These are phyloP conservation scores for Lactarius pseudohatsudake DNA, from an alignment of 768 basidiomycete species.

Conservation along the genomic window DNA sequence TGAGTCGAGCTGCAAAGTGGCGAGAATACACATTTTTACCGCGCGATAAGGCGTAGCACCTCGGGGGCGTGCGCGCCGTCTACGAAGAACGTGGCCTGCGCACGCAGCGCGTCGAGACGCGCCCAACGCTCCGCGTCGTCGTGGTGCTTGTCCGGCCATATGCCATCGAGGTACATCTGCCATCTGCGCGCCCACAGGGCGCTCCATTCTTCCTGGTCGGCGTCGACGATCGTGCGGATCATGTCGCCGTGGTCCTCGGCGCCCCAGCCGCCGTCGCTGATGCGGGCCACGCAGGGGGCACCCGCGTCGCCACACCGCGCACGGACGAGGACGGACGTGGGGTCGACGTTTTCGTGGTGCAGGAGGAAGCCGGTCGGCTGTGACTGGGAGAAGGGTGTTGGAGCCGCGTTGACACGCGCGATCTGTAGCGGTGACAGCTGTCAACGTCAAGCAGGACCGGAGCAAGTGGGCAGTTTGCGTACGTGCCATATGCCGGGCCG, in stretches of 20 bases:
- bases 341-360: constrained; percentile 23
- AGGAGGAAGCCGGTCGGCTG: constrained; percentile 26
- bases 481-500: constrained; percentile 28
- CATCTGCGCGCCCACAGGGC: constrained; percentile 25
- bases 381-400: constrained; percentile 11
- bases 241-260: constrained; percentile 22
- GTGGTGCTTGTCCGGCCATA: constrained; percentile 18
- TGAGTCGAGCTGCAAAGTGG: not conserved
- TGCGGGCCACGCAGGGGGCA: constrained; percentile 20
- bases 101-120: constrained; percentile 22
- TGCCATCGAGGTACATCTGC: constrained; percentile 28
- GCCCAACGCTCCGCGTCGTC: constrained; percentile 25
- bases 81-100: constrained; percentile 21
- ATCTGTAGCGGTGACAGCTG: constrained; percentile 12
- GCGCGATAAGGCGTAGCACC: constrained; percentile 21
- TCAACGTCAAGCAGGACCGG: not conserved
- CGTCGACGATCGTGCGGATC: constrained; percentile 25
- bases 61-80: constrained; percentile 25
- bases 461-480: not conserved
- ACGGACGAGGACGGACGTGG: constrained; percentile 11
- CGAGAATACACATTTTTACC: constrained; percentile 12
- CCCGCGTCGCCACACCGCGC: constrained; percentile 20
- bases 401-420: constrained; percentile 23
- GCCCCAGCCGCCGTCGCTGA: constrained; percentile 26
- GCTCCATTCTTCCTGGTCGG: constrained; percentile 27